Evolutionary conservation across 1,284 basidiomycete species (phyloP).

Genomic region (Tremellales sp.): DNA sequence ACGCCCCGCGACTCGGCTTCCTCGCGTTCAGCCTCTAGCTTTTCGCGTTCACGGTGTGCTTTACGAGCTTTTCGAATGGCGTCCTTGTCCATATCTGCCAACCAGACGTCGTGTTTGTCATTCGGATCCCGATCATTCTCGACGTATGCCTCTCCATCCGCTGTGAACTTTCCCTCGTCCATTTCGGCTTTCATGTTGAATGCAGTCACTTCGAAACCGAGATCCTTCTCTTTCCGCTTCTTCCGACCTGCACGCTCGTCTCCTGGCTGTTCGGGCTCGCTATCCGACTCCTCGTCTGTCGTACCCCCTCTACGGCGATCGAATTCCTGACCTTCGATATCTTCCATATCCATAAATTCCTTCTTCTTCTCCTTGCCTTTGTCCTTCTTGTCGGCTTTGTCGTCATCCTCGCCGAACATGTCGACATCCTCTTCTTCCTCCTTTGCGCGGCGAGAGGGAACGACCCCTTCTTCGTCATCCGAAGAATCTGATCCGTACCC

Average conservation of each 20-base stretch:
- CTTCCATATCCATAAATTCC: conserved; percentile 76
- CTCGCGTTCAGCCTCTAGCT: conserved; percentile 65
- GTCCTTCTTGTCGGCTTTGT: conserved; percentile 16
- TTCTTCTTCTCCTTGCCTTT: conserved; percentile 56
- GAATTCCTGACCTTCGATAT: conserved; percentile 95
- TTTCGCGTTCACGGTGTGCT: conserved; percentile 65
- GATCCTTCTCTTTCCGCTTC: conserved; percentile 53
- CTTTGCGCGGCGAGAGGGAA: conserved; percentile 60
- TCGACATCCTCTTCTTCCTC: conserved; percentile 49
- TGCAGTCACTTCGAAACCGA: conserved; percentile 88
- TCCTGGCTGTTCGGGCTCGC: conserved; percentile 53
- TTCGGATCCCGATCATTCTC: conserved; percentile 77
- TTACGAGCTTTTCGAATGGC: conserved; percentile 79
- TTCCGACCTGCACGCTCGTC: conserved; percentile 19
- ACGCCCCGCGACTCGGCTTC: conserved; percentile 52
- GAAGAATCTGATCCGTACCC: conserved; percentile 93
- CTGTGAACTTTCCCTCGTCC: conserved; percentile 93
- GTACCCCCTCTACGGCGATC: conserved; percentile 41
- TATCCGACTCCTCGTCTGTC: conserved; percentile 53
- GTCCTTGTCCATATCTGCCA: conserved; percentile 79
- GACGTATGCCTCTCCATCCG: conserved; percentile 79
- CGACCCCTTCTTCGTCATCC: conserved; percentile 86
- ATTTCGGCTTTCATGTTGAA: conserved; percentile 99
- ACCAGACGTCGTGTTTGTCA: conserved; percentile 91
- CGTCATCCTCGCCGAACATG: conserved; percentile 49